Evolutionary conservation across 139 green algal species (phyloP).

Genomic region (Chlorella ohadii): DNA sequence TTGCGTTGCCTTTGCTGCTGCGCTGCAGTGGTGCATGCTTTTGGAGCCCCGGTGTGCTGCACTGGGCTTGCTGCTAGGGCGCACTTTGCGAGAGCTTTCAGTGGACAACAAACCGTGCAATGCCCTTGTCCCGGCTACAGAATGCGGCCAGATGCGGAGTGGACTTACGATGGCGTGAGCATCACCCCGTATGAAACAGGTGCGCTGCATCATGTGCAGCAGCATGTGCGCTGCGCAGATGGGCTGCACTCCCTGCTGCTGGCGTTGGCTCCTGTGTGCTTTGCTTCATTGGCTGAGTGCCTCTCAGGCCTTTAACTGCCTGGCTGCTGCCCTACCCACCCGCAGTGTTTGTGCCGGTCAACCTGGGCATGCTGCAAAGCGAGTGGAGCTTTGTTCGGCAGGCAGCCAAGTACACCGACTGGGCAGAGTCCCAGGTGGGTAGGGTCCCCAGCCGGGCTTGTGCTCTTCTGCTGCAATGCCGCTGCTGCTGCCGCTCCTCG

Average conservation of each 20-base stretch:
- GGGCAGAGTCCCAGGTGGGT: slow-evolving; percentile 29
- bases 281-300: too few relatives aligned
- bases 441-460: too few relatives aligned
- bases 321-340: background rate
- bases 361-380: background rate
- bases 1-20: background rate
- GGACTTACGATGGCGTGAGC: slow-evolving; percentile 46
- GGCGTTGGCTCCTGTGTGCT: too few relatives aligned
- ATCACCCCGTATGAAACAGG: slow-evolving; percentile 49
- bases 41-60: too few relatives aligned
- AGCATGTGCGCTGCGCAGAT: too few relatives aligned
- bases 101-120: too few relatives aligned
- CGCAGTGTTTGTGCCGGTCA: slow-evolving; percentile 54
- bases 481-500: too few relatives aligned
- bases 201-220: background rate
- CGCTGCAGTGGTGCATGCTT: too few relatives aligned
- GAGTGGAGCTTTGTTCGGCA: slow-evolving; percentile 33
- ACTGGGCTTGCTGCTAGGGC: too few relatives aligned
- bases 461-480: background rate
- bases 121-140: too few relatives aligned
- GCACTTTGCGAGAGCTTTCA: too few relatives aligned
- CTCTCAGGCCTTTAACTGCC: background rate
- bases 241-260: too few relatives aligned
- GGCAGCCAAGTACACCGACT: slow-evolving; percentile 47
- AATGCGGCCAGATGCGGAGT: slow-evolving; percentile 39